Percentiles rank a stretch among this genome's conserved stretches.
These are phyloP conservation scores for Clarireedia sp. DNA, from an alignment of 2,329 filamentous ascomycete species.

Conservation along the genomic window DNA sequence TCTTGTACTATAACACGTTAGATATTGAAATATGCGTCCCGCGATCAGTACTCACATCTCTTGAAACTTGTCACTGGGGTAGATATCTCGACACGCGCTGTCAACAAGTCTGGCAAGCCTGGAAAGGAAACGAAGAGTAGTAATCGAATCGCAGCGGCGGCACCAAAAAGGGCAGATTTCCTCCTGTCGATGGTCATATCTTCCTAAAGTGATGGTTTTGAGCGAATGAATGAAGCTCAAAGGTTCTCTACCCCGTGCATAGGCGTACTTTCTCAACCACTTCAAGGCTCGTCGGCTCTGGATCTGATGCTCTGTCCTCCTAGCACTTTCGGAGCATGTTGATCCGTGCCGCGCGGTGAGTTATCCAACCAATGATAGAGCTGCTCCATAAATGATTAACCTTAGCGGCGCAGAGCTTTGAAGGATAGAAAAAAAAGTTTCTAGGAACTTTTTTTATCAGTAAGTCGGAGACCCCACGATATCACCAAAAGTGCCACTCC, in stretches of 20 bases:
- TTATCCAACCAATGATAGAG: conserved; percentile 7
- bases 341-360: conserved; percentile 11
- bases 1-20: conserved; percentile 65
- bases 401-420: background rate
- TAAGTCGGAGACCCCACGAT: conserved; percentile 5
- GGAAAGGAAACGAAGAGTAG: conserved; percentile 76
- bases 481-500: background rate
- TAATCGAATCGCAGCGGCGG: conserved; percentile 71
- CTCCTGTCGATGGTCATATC: conserved; percentile 47
- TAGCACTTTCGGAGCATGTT: background rate
- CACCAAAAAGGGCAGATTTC: conserved; percentile 62
- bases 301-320: background rate
- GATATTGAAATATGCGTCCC: background rate
- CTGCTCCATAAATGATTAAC: background rate
- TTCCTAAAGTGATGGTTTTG: background rate
- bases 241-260: background rate
- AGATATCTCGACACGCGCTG: conserved; percentile 88
- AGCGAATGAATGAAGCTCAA: conserved; percentile 19
- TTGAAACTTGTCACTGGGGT: conserved; percentile 98
- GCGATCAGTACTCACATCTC: conserved; percentile 52
- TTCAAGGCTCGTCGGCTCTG: background rate
- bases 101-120: conserved; percentile 73
- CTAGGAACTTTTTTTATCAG: conserved; percentile 8
- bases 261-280: background rate
- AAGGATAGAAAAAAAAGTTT: conserved; percentile 9